Evolutionary conservation across 2,329 filamentous ascomycete species (phyloP), one percentile per base, ranked within the genome.

Genomic region (Helminthosporium solani): DNA sequence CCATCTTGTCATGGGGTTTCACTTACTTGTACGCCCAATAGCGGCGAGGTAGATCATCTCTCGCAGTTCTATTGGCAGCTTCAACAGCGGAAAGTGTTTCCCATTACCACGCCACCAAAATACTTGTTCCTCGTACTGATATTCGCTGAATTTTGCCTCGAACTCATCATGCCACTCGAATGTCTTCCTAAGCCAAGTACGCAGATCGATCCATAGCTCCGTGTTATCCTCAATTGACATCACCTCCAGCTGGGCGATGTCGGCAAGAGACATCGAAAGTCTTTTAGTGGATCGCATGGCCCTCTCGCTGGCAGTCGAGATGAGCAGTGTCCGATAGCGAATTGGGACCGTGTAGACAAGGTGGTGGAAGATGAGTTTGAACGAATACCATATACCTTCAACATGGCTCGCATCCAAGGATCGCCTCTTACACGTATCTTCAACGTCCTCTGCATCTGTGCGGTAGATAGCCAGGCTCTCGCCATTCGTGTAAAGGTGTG

Each of bases 31-130:
- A 25, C 43, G 33, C 3, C 54, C 54, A 23, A 60, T 37, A 7
- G 36, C 35, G 1, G 52, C 47, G 2, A 50, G n/a, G 23, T 57
- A 60, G 2, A 58, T 30, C 9, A 33, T 16, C 5, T 51, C 34
- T 6, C 55, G 48, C 27, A 58, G 7, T 36, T 60, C 57, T 0
- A 23, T 12, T 8, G 55, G 57, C 3, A 60, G 43, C 3, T 51
- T 28, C 1, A 58, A 21, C 1, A 60, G 21, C 5, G 20, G 30
- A 35, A 60, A 57, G 6, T 16, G 2, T 16, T 52, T 46, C 8
- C 48, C 53, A 5, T 40, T 60, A 7, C 23, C 38, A 1, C 39
- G 11, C 55, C 53, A 60, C 57, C 57, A 60, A 7, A 42, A 5
- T 2, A 15, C 14, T 19, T 52, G 54, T 27, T 58, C 53, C 5